Base-by-base conservation (phyloP, 2,329 filamentous ascomycete genomes). In the Escovopsis sp. region DNA sequence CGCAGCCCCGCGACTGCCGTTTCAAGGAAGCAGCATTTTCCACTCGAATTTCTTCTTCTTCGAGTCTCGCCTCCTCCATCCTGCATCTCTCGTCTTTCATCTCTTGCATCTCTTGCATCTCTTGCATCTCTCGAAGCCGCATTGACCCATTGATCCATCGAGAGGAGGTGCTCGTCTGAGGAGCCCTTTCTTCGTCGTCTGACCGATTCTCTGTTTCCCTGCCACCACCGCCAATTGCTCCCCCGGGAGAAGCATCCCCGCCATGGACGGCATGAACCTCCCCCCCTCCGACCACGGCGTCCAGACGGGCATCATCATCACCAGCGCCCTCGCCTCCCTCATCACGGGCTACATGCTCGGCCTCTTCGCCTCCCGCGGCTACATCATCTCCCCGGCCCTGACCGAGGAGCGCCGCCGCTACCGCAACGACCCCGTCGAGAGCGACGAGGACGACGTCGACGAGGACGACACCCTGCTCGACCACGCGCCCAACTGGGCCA, bases 291-390 rank as follows among this genome's bases (percentile, higher is more conserved):
- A 72, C 48, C 55, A 65, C 31, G 48, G 58, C 41, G 53, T 65
- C 39, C 62, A 66, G 37, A 67, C 69, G 12, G 72, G 75, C 46
- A 68, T 87, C 44, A 67, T 87, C 37, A 64, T 89, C 47, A 76
- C 79, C 42, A 87, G 84, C 14, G 79, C 79, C 48, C 72, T 93
- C 47, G 65, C 89, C 43, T 74, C 81, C 47, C 78, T 84, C 50
- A 58, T 91, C 41, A 73, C 76, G 1, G 88, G 88, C 52, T 94
- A 89, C 63, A 76, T 87, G 32, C 72, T 94, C 12, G 86, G 84
- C 47, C 65, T 94, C 45, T 87, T 87, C 62, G 71, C 78, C 14
- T 72, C 74, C 46, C 70, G 62, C 43, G 74, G 74, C 43, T 77
- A 76, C 63, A 57, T 77, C 37, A 64, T 77, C 51, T 68, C 73